These are phyloP conservation scores for Labyrinthula sp. DNA, from an alignment of 352 stramenopile genomes.

Conservation along the genomic window DNA sequence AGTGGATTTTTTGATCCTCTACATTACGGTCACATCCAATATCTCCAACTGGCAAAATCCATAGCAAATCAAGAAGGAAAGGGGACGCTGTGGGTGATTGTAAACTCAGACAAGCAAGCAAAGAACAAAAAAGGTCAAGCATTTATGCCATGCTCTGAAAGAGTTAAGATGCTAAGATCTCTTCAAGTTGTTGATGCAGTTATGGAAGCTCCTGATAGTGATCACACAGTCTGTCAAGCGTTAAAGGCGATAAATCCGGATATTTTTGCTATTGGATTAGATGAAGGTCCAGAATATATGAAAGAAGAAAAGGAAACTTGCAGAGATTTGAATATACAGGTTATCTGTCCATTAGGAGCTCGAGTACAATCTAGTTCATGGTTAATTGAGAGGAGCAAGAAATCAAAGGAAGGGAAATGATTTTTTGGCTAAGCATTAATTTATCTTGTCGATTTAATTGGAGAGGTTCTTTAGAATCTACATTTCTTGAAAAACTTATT, in stretches of 20 bases:
- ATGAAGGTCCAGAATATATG: slow-evolving; percentile 29
- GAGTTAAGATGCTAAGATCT: slow-evolving; percentile 24
- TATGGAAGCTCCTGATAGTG: slow-evolving; percentile 16
- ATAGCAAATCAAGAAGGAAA: slow-evolving; percentile 25
- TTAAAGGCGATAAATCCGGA: slow-evolving; percentile 19
- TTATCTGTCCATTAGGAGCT: slow-evolving; percentile 19
- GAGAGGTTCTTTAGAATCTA: too few species aligned
- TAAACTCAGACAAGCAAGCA: slow-evolving; percentile 19
- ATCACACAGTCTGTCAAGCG: slow-evolving; percentile 2
- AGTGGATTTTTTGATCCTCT: slow-evolving; percentile 25
- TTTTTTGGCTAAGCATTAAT: too few species aligned
- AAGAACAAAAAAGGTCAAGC: slow-evolving; percentile 18
- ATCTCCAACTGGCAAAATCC: slow-evolving; percentile 25
- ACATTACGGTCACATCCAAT: slow-evolving; percentile 22
- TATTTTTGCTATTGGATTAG: slow-evolving; percentile 24
- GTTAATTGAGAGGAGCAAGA: slow-evolving; percentile 24
- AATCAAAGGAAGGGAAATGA: too few species aligned
- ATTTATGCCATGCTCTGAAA: slow-evolving; percentile 12
- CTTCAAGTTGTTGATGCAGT: slow-evolving; percentile 16
- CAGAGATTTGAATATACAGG: slow-evolving; percentile 7
- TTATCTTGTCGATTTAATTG: too few species aligned
- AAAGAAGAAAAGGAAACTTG: slow-evolving; percentile 23
- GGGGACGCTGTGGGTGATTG: slow-evolving; percentile 24
- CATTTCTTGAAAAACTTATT: too few species aligned
- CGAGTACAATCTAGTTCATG: slow-evolving; percentile 17